phyloP scores from a whole-genome alignment of 2,329 filamentous ascomycete species.

The Aspergillus caelatus region DNA sequence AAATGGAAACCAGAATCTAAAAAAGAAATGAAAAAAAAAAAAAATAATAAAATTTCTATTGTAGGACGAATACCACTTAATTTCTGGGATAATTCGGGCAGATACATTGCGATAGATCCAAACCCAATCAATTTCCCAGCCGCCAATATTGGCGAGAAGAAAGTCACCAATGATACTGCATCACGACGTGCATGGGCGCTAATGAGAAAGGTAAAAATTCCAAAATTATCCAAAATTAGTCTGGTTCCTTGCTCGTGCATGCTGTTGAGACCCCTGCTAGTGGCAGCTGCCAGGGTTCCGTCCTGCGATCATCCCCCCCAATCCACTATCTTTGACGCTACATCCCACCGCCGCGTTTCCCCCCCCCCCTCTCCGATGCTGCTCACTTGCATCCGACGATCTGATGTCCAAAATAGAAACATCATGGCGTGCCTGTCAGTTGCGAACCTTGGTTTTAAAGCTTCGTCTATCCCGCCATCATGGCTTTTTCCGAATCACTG shows the following conservation, averaged over 20 bases:
- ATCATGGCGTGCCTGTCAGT: constrained; percentile 17
- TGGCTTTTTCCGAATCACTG: constrained; percentile 12
- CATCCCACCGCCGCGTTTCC: constrained; percentile 19
- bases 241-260: constrained; percentile 21
- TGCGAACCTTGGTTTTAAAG: constrained; percentile 23
- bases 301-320: constrained; percentile 18
- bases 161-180: constrained; percentile 19
- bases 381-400: constrained; percentile 18
- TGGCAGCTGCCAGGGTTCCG: constrained; percentile 17
- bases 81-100: background rate
- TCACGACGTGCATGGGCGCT: constrained; percentile 21
- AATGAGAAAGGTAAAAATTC: constrained; percentile 10
- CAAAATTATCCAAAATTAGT: constrained; percentile 30
- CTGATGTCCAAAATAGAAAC: constrained; percentile 28
- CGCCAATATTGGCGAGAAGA: constrained; percentile 7
- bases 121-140: constrained; percentile 23
- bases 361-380: constrained; percentile 9
- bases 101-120: constrained; percentile 16
- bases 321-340: constrained; percentile 3
- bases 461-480: constrained; percentile 23
- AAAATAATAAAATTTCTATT: background rate
- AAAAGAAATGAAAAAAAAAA: background rate
- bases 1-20: background rate
- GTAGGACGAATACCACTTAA: background rate
- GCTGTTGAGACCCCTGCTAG: constrained; percentile 11